Evolutionary conservation across 2,329 filamentous ascomycete genomes (phyloP).

Genomic region (Seiridium unicorne): DNA sequence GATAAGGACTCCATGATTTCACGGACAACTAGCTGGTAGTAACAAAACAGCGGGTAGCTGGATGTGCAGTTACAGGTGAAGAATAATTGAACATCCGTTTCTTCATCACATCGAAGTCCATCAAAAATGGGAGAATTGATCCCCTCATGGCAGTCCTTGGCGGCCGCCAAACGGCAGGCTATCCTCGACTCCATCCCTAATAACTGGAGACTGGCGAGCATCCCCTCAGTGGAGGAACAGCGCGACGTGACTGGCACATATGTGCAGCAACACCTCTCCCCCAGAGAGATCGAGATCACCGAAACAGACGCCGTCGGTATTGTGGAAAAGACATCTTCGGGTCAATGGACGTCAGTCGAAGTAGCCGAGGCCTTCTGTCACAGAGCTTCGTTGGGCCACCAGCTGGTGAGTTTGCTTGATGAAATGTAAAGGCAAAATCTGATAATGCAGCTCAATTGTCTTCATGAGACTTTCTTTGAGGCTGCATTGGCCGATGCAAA

Average conservation of each 20-base stretch:
- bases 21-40: no score
- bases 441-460: neutral
- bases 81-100: no score
- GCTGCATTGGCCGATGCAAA: conserved; percentile 3
- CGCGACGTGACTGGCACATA: conserved; percentile 4
- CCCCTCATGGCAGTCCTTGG: neutral
- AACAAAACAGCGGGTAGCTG: no score
- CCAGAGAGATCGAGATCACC: conserved; percentile 4
- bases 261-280: neutral
- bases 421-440: neutral
- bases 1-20: no score
- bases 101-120: no score
- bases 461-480: conserved; percentile 5
- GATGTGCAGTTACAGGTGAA: no score
- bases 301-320: neutral
- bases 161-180: conserved; percentile 5
- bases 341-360: neutral
- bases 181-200: conserved; percentile 5
- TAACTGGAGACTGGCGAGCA: conserved; percentile 2
- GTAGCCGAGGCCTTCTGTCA: conserved; percentile 9
- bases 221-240: conserved; percentile 5
- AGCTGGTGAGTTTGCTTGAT: neutral
- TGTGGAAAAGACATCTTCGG: neutral
- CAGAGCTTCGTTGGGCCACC: conserved; percentile 3
- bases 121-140: no score